Evolutionary conservation across 306 rosid genomes (phyloP).

Genomic region (Glycyrrhiza uralensis): DNA sequence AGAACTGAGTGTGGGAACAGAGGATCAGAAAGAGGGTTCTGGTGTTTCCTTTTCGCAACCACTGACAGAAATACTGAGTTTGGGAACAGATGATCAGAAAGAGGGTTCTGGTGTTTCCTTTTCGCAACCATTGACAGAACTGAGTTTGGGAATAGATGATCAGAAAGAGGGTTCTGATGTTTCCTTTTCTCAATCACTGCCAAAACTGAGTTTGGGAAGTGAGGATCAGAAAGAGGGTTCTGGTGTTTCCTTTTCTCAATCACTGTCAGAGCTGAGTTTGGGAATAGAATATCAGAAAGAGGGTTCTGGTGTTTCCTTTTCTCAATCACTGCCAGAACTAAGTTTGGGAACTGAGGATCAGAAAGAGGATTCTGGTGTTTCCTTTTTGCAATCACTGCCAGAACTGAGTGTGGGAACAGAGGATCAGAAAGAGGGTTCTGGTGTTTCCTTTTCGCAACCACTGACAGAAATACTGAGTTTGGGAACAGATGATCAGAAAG

Average conservation of each 20-base stretch:
- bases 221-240: conserved; percentile 19
- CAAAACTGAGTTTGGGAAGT: conserved; percentile 11
- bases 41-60: conserved; percentile 26
- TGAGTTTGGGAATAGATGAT: conserved; percentile 15
- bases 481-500: conserved; percentile 20
- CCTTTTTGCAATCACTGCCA: neutral
- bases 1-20: conserved; percentile 14
- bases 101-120: conserved; percentile 26
- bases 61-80: neutral
- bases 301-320: conserved; percentile 22
- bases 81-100: conserved; percentile 19
- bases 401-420: conserved; percentile 16
- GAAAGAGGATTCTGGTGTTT: conserved; percentile 26
- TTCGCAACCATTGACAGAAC: neutral
- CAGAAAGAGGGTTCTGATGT: conserved; percentile 21
- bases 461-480: neutral
- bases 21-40: conserved; percentile 17
- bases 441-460: conserved; percentile 26
- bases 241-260: conserved; percentile 20
- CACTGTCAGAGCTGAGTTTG: neutral
- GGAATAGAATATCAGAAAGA: conserved; percentile 20
- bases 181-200: conserved; percentile 19
- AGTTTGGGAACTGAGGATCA: conserved; percentile 19
- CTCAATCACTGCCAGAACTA: neutral
- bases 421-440: conserved; percentile 15